A percentile compares a stretch with the other conserved stretches of the same genome.
phyloP scores from a whole-genome alignment of 495 filamentous ascomycete species.

The Podospora conica region DNA sequence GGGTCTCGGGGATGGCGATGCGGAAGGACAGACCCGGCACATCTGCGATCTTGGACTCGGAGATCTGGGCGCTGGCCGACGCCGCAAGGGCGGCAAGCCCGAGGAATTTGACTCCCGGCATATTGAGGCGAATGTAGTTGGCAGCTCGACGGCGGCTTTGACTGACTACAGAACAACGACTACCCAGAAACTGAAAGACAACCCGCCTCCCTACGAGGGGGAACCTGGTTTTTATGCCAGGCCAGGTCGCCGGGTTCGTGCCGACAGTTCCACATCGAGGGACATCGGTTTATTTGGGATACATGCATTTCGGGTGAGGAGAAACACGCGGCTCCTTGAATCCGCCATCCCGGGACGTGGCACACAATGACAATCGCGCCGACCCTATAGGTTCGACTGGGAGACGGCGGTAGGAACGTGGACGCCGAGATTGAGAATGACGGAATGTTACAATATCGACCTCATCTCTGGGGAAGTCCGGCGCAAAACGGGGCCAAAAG shows the following conservation, averaged over 20 bases:
- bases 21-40: slow-evolving; percentile 34
- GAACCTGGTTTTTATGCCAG: slow-evolving; percentile 17
- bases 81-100: slow-evolving; percentile 18
- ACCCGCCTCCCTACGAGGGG: background rate
- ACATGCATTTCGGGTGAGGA: background rate
- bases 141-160: background rate
- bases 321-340: background rate
- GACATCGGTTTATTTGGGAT: background rate
- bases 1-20: slow-evolving; percentile 43
- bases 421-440: slow-evolving; percentile 1
- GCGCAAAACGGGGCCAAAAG: background rate
- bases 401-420: background rate
- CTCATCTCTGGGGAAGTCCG: slow-evolving; percentile 27
- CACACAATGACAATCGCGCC: slow-evolving; percentile 4
- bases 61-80: slow-evolving; percentile 18
- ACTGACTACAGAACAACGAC: background rate
- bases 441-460: background rate
- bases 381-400: slow-evolving; percentile 8
- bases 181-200: background rate
- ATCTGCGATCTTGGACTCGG: slow-evolving; percentile 26
- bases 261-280: background rate
- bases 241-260: background rate
- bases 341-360: slow-evolving; percentile 13
- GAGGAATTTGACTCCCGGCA: slow-evolving; percentile 14
- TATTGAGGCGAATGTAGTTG: background rate